Evolutionary conservation across 1,284 basidiomycete genomes (phyloP), one percentile per base, ranked within the genome.

Genomic region (Apiotrichum gracile): DNA sequence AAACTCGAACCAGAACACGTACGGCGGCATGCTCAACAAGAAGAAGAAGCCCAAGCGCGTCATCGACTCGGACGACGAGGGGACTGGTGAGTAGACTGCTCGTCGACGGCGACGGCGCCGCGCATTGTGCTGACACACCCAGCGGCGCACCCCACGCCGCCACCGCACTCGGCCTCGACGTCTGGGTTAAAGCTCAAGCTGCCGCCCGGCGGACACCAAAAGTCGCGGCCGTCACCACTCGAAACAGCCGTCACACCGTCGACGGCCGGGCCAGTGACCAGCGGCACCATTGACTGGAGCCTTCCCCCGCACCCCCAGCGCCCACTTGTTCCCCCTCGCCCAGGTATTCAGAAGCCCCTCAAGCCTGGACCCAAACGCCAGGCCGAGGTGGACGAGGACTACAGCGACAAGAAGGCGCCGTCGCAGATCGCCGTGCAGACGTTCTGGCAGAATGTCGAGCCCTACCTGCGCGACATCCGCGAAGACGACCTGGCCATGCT

Each of bases 401-500:
- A 90, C 66, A 90, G 85, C 68, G 87, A 87, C 70, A 77, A 80
- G 31, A 92, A 90, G 72, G 69, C 74, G 19, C 83, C 82, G 44
- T 74, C 80, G 16, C 90, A 79, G 59, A 72, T 77, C 19, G 65
- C 71, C 21, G 73, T 75, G 50, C 62, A 70, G 39, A 89, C 88
- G 1, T 94, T 93, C 68, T 90, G 90, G 73, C 78, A 84, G 31
- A 86, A 83, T 65, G 81, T 92, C 43, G 91, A 94, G 66, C 86
- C 88, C 16, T 96, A 87, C 79, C 78, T 91, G 62, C 84, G 91
- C 40, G 82, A 82, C 37, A 83, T 93, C 49, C 85, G 86, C 54
- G 91, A 94, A 74, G 91, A 93, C 71, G 91, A 94, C 66, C 76
- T 94, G 29, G 91, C 91, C 6, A 90, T 90, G 73, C 79, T 96